phyloP scores from a whole-genome alignment of 73 alveolate genomes.

The Effrenium voratum region DNA sequence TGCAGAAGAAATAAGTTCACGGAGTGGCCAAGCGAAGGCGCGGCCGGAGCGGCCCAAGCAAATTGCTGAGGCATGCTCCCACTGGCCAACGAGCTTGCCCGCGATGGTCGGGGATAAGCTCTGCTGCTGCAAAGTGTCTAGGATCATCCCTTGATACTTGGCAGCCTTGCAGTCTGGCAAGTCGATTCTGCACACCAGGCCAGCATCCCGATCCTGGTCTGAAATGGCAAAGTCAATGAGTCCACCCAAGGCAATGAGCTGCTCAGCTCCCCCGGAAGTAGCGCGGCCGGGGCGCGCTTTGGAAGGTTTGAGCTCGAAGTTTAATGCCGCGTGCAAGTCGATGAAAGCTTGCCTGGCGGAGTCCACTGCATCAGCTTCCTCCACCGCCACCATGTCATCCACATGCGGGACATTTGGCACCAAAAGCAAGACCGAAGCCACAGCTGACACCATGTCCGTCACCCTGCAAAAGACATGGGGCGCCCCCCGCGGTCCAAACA shows the following conservation, averaged over 20 bases:
- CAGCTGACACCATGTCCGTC: not conserved
- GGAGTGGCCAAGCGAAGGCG: conserved; percentile 5
- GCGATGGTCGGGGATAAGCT: not conserved
- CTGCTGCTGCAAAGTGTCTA: not conserved
- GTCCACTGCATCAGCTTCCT: conserved; percentile 1
- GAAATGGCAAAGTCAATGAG: not conserved
- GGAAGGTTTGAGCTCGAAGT: not conserved
- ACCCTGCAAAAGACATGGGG: not conserved
- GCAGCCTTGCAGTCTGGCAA: not conserved
- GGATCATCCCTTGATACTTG: not conserved
- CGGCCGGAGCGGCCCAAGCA: conserved; percentile 16
- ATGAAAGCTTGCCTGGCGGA: not conserved
- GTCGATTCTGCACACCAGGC: conserved; percentile 4
- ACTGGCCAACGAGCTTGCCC: conserved; percentile 2
- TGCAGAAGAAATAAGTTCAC: not conserved
- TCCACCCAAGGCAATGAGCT: not conserved
- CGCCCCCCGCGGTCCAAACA: not conserved
- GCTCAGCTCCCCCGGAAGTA: not conserved
- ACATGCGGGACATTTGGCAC: not conserved
- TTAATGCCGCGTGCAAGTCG: not conserved
- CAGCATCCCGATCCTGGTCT: not conserved
- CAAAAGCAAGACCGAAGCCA: not conserved
- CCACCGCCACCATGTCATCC: conserved; percentile 3
- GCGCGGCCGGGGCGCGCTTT: not conserved
- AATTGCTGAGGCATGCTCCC: conserved; percentile 1